Evolutionary conservation across 306 rosid genomes (phyloP).

Genomic region (Parietaria judaica): DNA sequence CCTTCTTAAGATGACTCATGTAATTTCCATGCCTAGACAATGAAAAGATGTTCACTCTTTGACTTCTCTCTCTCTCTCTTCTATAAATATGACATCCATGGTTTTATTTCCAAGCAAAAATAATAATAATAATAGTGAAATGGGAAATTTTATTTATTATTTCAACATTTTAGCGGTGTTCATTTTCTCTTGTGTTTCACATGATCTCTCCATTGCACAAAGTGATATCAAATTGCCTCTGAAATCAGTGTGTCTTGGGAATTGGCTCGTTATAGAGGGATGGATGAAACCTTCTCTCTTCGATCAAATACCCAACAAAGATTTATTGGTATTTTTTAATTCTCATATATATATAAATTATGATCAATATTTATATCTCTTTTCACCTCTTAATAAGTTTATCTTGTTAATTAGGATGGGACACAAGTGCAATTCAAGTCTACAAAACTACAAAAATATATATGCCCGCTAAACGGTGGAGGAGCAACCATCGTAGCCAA

Average conservation of each 20-base stretch:
- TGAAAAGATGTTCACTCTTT: neutral
- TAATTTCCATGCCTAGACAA: neutral
- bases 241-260: conserved; percentile 61
- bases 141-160: conserved; percentile 10
- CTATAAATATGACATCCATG: neutral
- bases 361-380: neutral
- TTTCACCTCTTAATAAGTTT: neutral
- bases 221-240: conserved; percentile 33
- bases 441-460: conserved; percentile 37
- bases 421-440: conserved; percentile 55
- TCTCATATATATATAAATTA: neutral
- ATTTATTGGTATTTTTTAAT: conserved; percentile 39
- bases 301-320: conserved; percentile 45
- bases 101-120: neutral
- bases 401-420: conserved; percentile 40
- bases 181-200: conserved; percentile 16
- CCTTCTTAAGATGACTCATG: neutral
- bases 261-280: conserved; percentile 59
- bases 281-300: conserved; percentile 67
- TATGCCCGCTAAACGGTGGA: conserved; percentile 48
- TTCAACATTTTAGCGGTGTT: conserved; percentile 9
- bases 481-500: conserved; percentile 42
- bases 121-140: neutral
- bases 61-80: neutral
- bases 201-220: conserved; percentile 24